A percentile compares a stretch with the other conserved stretches of the same genome.
Evolutionary conservation across 306 rosid genomes (phyloP).

Genomic region (Gillenia trifoliata): DNA sequence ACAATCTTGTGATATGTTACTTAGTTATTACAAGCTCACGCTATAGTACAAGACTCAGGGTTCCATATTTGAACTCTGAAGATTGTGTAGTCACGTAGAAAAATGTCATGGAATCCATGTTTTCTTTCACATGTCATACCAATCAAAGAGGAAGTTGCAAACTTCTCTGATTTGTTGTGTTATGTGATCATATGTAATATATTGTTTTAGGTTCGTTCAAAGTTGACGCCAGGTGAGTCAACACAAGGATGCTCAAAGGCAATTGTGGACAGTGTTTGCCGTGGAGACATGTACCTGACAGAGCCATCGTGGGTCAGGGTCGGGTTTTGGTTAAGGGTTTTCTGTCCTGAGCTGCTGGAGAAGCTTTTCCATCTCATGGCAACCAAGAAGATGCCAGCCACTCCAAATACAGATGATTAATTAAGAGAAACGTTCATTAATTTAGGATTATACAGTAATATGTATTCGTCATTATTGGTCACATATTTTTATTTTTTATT

Average conservation of each 20-base stretch:
- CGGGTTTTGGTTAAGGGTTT: neutral
- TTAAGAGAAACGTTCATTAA: neutral
- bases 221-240: slow-evolving; percentile 5
- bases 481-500: no score
- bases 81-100: no score
- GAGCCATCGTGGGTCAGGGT: slow-evolving; percentile 28
- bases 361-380: neutral
- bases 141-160: no score
- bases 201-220: slow-evolving; percentile 10
- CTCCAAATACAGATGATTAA: neutral
- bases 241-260: slow-evolving; percentile 22
- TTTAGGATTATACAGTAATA: neutral
- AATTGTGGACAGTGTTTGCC: slow-evolving; percentile 27
- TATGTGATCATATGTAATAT: neutral
- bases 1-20: no score
- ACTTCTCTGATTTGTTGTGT: neutral
- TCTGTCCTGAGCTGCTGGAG: slow-evolving; percentile 9
- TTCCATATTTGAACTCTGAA: no score
- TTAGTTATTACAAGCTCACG: no score
- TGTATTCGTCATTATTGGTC: neutral
- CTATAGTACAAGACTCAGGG: no score
- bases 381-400: neutral
- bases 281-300: slow-evolving; percentile 33
- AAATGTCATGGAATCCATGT: no score
- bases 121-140: no score